phyloP scores from a whole-genome alignment of 2,329 filamentous ascomycete genomes.

The Thielaviopsis euricoi region DNA sequence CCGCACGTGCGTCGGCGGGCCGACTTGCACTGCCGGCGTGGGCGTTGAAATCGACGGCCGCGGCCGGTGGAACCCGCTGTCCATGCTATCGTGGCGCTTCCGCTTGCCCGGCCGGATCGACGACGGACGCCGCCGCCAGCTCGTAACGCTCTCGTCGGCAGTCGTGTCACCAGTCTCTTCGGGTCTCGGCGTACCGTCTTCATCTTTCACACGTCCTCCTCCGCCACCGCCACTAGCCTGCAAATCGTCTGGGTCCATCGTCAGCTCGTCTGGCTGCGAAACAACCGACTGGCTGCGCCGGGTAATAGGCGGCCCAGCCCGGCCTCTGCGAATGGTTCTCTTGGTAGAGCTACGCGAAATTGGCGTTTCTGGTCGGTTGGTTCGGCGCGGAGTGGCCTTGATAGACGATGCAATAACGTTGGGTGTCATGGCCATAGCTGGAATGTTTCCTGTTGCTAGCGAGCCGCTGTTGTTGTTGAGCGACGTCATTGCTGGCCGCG shows the following conservation, averaged over 20 bases:
- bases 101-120: constrained; percentile 23
- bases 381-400: constrained; percentile 8
- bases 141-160: constrained; percentile 33
- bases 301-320: constrained; percentile 14
- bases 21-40: constrained; percentile 18
- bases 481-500: neutral
- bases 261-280: constrained; percentile 31
- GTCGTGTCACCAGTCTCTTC: constrained; percentile 41
- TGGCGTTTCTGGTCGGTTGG: constrained; percentile 10
- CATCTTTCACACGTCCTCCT: constrained; percentile 38
- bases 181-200: constrained; percentile 37
- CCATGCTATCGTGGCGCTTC: constrained; percentile 37
- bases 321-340: constrained; percentile 3
- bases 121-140: constrained; percentile 23
- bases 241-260: constrained; percentile 25
- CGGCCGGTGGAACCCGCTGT: constrained; percentile 24
- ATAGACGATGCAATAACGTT: constrained; percentile 4
- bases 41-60: constrained; percentile 17
- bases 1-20: constrained; percentile 49
- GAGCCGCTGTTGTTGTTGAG: constrained; percentile 22
- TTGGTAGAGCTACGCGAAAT: constrained; percentile 4
- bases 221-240: constrained; percentile 11
- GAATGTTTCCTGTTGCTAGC: constrained; percentile 20
- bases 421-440: constrained; percentile 17
- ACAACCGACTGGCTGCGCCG: constrained; percentile 29